Conservation (phyloP, 352 stramenopile genomes). For the Globisporangium barbulae region DNA sequence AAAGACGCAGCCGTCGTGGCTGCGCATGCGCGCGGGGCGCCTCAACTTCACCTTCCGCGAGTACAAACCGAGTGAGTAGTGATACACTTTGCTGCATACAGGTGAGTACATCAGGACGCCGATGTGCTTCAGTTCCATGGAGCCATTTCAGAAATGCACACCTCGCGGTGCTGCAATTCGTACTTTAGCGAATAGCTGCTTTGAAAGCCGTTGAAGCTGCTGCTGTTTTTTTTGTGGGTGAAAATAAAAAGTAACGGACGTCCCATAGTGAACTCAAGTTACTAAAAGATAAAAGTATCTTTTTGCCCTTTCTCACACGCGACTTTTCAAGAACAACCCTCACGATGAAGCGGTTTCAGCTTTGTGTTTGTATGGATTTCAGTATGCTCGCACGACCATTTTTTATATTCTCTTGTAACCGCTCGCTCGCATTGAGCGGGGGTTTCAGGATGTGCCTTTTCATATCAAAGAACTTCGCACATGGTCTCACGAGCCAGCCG, state of each 20-base stretch:
- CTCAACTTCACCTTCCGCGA: slow-evolving; percentile 77
- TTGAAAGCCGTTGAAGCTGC: not conserved
- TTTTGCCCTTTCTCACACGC: not conserved
- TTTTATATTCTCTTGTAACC: not conserved
- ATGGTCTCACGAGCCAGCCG: not conserved
- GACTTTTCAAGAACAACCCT: not conserved
- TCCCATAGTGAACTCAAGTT: slow-evolving; percentile 1
- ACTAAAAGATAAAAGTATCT: not conserved
- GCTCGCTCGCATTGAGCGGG: not conserved
- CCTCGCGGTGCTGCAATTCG: not conserved
- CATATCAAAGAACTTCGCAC: not conserved
- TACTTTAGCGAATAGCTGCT: not conserved
- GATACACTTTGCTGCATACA: not conserved
- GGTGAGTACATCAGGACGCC: not conserved
- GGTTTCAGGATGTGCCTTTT: not conserved
- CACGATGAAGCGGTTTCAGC: not conserved
- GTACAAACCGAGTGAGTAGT: slow-evolving; percentile 33
- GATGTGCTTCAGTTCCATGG: not conserved
- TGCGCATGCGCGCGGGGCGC: slow-evolving; percentile 54
- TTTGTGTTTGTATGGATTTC: not conserved
- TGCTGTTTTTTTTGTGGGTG: not conserved
- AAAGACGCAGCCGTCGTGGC: slow-evolving; percentile 43
- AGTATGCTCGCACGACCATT: not conserved
- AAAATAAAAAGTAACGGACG: not conserved
- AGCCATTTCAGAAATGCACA: slow-evolving; percentile 1